Evolutionary conservation across 495 filamentous ascomycete species (phyloP), one percentile per base, ranked within the genome.

Genomic region (Penicillium samsonianum): DNA sequence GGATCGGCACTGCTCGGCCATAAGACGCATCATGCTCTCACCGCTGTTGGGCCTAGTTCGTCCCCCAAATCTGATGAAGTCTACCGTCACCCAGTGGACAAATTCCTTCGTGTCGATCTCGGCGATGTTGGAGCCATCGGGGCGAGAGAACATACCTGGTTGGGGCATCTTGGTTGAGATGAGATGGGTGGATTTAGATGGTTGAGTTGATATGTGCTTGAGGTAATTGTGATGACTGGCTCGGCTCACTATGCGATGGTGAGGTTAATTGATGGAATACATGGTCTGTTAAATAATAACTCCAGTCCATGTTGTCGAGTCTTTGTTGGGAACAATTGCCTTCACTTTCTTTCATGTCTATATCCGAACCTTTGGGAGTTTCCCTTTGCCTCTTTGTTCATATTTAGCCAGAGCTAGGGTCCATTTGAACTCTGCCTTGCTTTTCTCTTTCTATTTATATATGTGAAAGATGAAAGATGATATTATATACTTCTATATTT

Each of bases 41-140:
- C 37, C 25, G 25, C 50, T 41, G 17, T 1, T 19, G 5, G 38
- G 33, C 28, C 22, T 22, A 20, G 26, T 16, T 23, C 50, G 16
- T 41, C 20, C 35, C 17, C 25, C 23, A 16, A 42, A 31, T 20
- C 8, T 14, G 11, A n/a, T 19, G 35, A 53, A 53, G 25, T 53
- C 37, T 14, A 53, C 50, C 3, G 37, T 53, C 5, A 43, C 50
- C 50, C 50, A 53, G 37, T 42, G 23, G 5, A 53, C 25, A n/a
- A 10, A 22, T 19, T 19, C 8, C 37, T 28, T 16, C 5, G 12
- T 26, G 11, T 26, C 23, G 14, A 10, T n/a, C 37, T 53, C 50
- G 14, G 22, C 2, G n/a, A 53, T 43, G 38, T 26, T 26, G 16
- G 37, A 14, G 38, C 50, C 50, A n/a, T 53, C 37, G 19, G n/a